A percentile compares a stretch with the other conserved stretches of the same genome.
phyloP scores from a whole-genome alignment of 768 basidiomycete species.

The Pleurotus ostreatus region DNA sequence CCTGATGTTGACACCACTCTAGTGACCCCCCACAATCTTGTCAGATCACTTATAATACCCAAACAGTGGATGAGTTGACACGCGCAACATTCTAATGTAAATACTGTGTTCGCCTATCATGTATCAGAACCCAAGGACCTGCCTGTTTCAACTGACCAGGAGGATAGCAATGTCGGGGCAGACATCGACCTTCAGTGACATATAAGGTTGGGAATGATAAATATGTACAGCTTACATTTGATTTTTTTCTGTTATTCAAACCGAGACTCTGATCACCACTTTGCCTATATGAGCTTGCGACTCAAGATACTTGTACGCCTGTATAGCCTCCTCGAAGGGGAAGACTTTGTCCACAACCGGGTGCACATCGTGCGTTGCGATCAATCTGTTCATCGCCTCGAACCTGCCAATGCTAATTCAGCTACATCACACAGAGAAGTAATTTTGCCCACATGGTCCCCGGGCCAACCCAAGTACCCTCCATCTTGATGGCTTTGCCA shows the following conservation, averaged over 20 bases:
- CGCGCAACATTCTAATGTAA: no score
- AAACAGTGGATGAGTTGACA: no score
- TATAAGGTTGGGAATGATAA: no score
- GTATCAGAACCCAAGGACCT: no score
- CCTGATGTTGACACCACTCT: no score
- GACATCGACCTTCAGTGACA: no score
- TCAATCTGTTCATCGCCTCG: conserved; percentile 40
- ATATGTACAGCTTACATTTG: no score
- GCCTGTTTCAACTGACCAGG: no score
- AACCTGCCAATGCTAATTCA: conserved; percentile 25
- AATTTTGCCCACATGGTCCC: conserved; percentile 32
- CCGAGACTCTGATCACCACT: conserved; percentile 37
- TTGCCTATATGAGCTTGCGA: conserved; percentile 50
- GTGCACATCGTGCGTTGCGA: conserved; percentile 29
- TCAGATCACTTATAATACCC: no score
- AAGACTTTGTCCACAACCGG: conserved; percentile 51
- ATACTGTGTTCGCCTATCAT: no score
- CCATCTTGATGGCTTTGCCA: conserved; percentile 28
- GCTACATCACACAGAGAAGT: not conserved
- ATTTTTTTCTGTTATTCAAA: not conserved
- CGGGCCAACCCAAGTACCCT: conserved; percentile 42
- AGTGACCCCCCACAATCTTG: no score
- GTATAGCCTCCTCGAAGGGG: conserved; percentile 37
- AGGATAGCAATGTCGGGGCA: no score
- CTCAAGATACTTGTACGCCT: conserved; percentile 43